phyloP scores from a whole-genome alignment of 2,329 filamentous ascomycete genomes.

The Aplosporella prunicola region DNA sequence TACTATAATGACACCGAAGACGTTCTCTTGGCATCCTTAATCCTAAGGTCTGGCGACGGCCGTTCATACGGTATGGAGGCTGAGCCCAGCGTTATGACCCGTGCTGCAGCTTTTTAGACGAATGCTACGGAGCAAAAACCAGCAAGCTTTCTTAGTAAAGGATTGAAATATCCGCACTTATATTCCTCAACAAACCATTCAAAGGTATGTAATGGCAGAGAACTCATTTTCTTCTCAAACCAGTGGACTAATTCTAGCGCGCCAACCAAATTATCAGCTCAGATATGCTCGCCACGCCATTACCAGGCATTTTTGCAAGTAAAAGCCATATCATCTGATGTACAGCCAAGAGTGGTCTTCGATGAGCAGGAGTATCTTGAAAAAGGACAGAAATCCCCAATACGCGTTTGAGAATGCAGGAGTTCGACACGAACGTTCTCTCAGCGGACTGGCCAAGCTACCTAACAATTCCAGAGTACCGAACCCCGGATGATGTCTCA shows the following conservation, averaged over 20 bases:
- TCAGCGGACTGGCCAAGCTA: not conserved
- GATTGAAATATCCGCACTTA: too few relatives aligned
- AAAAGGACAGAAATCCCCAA: not conserved
- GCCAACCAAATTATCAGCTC: not conserved
- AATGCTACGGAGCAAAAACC: too few relatives aligned
- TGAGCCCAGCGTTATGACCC: not conserved
- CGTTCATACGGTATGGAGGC: not conserved
- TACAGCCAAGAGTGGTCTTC: not conserved
- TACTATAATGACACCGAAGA: too few relatives aligned
- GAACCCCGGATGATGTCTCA: not conserved
- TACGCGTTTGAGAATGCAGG: not conserved
- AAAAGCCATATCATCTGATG: not conserved
- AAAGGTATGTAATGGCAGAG: not conserved
- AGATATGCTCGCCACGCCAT: not conserved
- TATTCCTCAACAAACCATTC: too few relatives aligned
- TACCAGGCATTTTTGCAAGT: not conserved
- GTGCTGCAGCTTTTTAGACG: not conserved
- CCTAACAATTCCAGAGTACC: too few relatives aligned
- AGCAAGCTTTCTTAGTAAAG: too few relatives aligned
- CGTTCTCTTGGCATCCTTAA: too few relatives aligned
- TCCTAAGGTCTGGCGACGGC: not conserved
- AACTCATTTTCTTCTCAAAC: not conserved
- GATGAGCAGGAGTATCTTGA: not conserved
- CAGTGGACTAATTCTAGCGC: too few relatives aligned
- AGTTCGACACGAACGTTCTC: not conserved